phyloP scores from a whole-genome alignment of 768 basidiomycete species.

The Steccherinum ochraceum region DNA sequence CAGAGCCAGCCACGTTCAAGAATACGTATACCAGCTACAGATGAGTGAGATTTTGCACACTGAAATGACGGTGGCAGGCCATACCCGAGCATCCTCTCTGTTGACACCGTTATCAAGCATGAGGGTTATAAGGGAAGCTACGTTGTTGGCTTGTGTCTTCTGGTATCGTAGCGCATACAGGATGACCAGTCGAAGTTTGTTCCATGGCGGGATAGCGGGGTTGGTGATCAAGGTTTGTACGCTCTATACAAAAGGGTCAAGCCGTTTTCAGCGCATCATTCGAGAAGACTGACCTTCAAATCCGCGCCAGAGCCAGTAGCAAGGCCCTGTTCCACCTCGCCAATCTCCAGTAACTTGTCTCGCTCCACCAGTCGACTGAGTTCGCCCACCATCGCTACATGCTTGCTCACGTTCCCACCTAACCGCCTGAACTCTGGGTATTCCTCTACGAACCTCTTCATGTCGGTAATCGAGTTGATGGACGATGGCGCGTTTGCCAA shows the following conservation, averaged over 20 bases:
- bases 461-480: conserved; percentile 92
- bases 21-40: conserved; percentile 85
- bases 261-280: neutral
- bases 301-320: conserved; percentile 90
- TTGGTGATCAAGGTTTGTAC: conserved; percentile 78
- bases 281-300: conserved; percentile 52
- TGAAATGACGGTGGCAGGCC: conserved; percentile 7
- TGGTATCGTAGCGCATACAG: conserved; percentile 94
- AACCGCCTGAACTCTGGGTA: conserved; percentile 97
- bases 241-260: conserved; percentile 37
- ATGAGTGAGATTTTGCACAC: conserved; percentile 11
- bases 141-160: conserved; percentile 77
- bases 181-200: conserved; percentile 87
- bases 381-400: conserved; percentile 95
- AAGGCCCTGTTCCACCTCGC: conserved; percentile 94
- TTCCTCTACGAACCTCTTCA: conserved; percentile 97
- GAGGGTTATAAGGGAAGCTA: conserved; percentile 70
- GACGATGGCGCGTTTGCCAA: conserved; percentile 66
- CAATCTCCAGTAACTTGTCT: conserved; percentile 82
- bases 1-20: conserved; percentile 88
- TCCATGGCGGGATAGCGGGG: conserved; percentile 59
- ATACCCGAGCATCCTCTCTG: conserved; percentile 68
- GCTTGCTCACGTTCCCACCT: conserved; percentile 98
- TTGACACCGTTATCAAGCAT: conserved; percentile 71
- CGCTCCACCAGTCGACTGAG: conserved; percentile 83